These are phyloP conservation scores for Rosa lucieae DNA, from an alignment of 306 rosid species.

Conservation along the genomic window DNA sequence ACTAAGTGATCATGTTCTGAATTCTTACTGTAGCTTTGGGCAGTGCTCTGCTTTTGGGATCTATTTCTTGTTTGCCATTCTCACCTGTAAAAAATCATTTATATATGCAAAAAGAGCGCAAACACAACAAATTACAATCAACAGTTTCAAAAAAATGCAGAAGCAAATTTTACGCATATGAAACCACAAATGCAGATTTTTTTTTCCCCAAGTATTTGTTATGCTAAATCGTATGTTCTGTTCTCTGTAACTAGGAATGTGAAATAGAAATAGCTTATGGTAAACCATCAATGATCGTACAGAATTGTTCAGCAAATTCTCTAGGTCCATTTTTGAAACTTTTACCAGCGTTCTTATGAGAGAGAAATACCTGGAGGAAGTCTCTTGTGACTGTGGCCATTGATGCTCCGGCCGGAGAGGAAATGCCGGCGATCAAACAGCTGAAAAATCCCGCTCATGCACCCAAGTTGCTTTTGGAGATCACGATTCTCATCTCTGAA, in stretches of 20 bases:
- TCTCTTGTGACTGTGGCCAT: conserved; percentile 37
- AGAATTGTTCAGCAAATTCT: not conserved
- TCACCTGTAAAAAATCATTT: conserved; percentile 35
- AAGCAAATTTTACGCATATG: not conserved
- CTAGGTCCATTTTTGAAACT: not conserved
- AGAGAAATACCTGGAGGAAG: conserved; percentile 48
- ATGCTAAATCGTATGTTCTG: not conserved
- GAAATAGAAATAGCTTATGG: conserved; percentile 1
- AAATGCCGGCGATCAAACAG: conserved; percentile 76
- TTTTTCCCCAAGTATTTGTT: not conserved
- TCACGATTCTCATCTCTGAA: conserved; percentile 63
- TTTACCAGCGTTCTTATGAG: not conserved
- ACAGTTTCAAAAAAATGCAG: not conserved
- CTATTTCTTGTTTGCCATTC: conserved; percentile 33
- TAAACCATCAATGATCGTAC: not conserved
- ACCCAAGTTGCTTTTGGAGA: conserved; percentile 83
- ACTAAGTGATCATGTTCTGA: conserved; percentile 17
- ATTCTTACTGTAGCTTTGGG: conserved; percentile 51
- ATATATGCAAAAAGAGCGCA: not conserved
- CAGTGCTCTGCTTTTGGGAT: conserved; percentile 21
- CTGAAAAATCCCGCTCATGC: conserved; percentile 76
- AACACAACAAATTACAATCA: not conserved
- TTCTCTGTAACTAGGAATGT: not conserved
- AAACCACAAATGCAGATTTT: not conserved
- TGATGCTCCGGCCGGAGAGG: conserved; percentile 41